Evolutionary conservation across 257 asterid species (phyloP).

Genomic region (Solanum commersonii): DNA sequence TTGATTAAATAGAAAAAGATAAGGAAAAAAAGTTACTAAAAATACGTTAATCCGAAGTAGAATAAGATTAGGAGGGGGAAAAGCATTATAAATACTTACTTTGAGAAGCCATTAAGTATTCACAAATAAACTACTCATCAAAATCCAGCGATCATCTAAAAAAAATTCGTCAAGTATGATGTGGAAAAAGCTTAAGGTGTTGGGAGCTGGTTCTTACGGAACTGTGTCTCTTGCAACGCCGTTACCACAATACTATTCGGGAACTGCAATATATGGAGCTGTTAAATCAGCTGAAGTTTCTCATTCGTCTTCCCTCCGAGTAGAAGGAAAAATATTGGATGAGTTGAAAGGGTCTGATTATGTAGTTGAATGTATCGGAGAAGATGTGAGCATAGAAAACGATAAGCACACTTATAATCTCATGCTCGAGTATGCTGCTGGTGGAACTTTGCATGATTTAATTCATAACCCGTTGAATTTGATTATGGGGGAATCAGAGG

Average conservation of each 20-base stretch:
- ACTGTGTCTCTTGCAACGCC: neutral
- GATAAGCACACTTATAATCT: neutral
- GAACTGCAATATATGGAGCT: neutral
- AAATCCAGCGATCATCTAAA: no score
- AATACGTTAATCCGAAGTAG: no score
- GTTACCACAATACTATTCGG: neutral
- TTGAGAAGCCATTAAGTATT: neutral
- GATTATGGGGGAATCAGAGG: neutral
- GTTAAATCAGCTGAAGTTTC: neutral
- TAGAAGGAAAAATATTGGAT: neutral
- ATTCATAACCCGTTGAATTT: neutral
- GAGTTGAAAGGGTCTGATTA: neutral
- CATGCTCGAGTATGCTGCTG: neutral
- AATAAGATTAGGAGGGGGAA: neutral
- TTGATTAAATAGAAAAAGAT: no score
- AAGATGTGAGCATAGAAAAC: neutral
- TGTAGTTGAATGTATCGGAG: neutral
- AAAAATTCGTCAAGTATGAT: neutral
- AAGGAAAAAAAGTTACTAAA: no score
- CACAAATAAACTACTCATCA: neutral
- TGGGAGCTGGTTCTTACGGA: neutral
- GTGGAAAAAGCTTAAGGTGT: neutral
- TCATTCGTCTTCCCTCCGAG: neutral
- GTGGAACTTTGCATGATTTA: neutral
- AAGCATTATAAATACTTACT: neutral